phyloP scores from a whole-genome alignment of 177 flowering plant species.

The Vitis hybrid region DNA sequence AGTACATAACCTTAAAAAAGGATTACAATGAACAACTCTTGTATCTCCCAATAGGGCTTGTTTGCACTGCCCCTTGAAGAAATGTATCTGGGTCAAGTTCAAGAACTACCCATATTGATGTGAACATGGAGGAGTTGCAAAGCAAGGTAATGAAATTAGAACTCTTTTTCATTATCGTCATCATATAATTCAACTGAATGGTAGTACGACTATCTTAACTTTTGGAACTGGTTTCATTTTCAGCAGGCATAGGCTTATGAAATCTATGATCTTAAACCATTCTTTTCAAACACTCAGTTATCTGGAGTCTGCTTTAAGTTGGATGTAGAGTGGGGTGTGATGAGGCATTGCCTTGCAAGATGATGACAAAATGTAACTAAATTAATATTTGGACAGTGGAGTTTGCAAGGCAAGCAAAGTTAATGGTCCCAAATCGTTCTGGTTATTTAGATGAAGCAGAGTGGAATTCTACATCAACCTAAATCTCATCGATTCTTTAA shows the following conservation, averaged over 20 bases:
- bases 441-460: no score
- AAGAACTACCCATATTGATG: constrained; percentile 53
- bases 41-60: constrained; percentile 69
- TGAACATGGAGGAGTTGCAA: constrained; percentile 71
- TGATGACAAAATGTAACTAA: constrained; percentile 8
- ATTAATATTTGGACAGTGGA: no score
- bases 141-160: constrained; percentile 51
- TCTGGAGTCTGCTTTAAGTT: constrained; percentile 57
- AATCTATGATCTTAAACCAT: constrained; percentile 74
- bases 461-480: no score
- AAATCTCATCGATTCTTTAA: no score
- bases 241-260: constrained; percentile 88
- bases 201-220: background rate
- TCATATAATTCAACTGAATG: background rate
- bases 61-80: constrained; percentile 80
- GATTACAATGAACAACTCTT: constrained; percentile 77
- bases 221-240: background rate
- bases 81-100: constrained; percentile 54
- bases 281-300: constrained; percentile 68
- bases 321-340: constrained; percentile 53
- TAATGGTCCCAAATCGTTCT: no score
- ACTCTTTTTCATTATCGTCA: no score
- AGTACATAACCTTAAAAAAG: constrained; percentile 90
- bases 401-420: no score
- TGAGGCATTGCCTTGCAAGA: constrained; percentile 58